A percentile compares a stretch with the other conserved stretches of the same genome.
These are phyloP conservation scores for Alternaria metachromatica DNA, from an alignment of 2,329 filamentous ascomycete species.

Conservation along the genomic window DNA sequence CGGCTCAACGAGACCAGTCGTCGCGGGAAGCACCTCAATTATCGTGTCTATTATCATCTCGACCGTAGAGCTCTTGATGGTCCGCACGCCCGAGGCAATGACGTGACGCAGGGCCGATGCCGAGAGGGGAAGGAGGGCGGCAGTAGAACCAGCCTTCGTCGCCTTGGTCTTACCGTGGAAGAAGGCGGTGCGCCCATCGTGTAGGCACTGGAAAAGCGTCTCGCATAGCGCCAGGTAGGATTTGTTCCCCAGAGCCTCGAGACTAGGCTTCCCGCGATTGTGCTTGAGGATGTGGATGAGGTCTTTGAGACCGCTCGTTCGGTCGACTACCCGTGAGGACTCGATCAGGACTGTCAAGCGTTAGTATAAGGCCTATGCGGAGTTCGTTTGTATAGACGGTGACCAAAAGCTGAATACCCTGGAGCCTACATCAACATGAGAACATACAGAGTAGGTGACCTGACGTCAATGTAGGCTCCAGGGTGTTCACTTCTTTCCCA, in stretches of 20 bases:
- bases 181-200: conserved; percentile 71
- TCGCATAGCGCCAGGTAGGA: conserved; percentile 84
- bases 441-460: background rate
- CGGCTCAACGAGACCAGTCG: conserved; percentile 70
- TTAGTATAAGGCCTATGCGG: conserved; percentile 12
- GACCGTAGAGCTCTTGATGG: conserved; percentile 78
- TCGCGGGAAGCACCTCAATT: conserved; percentile 71
- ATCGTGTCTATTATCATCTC: conserved; percentile 82
- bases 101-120: conserved; percentile 75
- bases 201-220: conserved; percentile 72
- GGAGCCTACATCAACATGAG: background rate
- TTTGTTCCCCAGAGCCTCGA: conserved; percentile 69
- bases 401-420: background rate
- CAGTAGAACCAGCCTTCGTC: conserved; percentile 17
- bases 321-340: conserved; percentile 48
- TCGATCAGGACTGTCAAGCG: conserved; percentile 37
- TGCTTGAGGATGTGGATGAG: conserved; percentile 63
- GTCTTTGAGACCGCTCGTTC: conserved; percentile 60
- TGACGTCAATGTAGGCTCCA: background rate
- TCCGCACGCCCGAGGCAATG: conserved; percentile 71
- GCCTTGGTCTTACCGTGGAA: conserved; percentile 57
- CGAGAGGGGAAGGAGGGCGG: conserved; percentile 68
- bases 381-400: background rate
- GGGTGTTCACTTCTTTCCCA: background rate
- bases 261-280: conserved; percentile 54